Percentiles rank a stretch among this genome's conserved stretches.
These are phyloP conservation scores for Colletotrichum sp. DNA, from an alignment of 2,329 filamentous ascomycete species.

Conservation along the genomic window DNA sequence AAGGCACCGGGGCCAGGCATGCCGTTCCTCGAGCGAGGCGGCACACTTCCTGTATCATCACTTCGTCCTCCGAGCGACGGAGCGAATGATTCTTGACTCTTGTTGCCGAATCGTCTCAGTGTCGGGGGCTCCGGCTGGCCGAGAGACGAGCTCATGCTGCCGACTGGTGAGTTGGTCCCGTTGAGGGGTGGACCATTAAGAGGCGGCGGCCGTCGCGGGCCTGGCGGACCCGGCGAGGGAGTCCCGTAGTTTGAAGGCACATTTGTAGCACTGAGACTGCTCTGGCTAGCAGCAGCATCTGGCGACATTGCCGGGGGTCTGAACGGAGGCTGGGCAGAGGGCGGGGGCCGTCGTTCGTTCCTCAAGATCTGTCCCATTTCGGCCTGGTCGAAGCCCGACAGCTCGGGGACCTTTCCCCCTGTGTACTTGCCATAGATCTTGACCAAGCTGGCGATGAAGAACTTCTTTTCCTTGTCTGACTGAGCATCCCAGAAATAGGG, in stretches of 20 bases:
- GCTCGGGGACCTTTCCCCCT: constrained; percentile 77
- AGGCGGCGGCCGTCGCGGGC: constrained; percentile 13
- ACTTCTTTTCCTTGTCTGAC: constrained; percentile 95
- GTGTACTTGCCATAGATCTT: constrained; percentile 99
- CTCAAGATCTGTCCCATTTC: constrained; percentile 80
- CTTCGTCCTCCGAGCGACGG: constrained; percentile 50
- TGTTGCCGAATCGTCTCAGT: constrained; percentile 56
- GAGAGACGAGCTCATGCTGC: constrained; percentile 55
- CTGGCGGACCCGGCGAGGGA: constrained; percentile 29
- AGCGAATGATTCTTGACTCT: constrained; percentile 62
- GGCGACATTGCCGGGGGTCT: constrained; percentile 8
- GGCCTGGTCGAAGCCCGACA: constrained; percentile 80
- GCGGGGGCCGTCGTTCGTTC: constrained; percentile 46
- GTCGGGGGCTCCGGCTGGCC: constrained; percentile 45
- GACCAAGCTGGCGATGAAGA: constrained; percentile 94
- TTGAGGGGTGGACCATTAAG: constrained; percentile 12
- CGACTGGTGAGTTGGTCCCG: constrained; percentile 45
- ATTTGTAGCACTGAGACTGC: constrained; percentile 19
- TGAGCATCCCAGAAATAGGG: constrained; percentile 97
- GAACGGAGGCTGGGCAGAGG: constrained; percentile 6
- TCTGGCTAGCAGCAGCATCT: constrained; percentile 22
- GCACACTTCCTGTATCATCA: constrained; percentile 54
- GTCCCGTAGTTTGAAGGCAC: constrained; percentile 34
- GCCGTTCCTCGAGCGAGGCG: constrained; percentile 59
- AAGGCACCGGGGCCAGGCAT: constrained; percentile 41